Percentiles rank a stretch among this genome's conserved stretches.
These are phyloP conservation scores for Trichophyton rubrum DNA, from an alignment of 2,329 filamentous ascomycete species.

Conservation along the genomic window DNA sequence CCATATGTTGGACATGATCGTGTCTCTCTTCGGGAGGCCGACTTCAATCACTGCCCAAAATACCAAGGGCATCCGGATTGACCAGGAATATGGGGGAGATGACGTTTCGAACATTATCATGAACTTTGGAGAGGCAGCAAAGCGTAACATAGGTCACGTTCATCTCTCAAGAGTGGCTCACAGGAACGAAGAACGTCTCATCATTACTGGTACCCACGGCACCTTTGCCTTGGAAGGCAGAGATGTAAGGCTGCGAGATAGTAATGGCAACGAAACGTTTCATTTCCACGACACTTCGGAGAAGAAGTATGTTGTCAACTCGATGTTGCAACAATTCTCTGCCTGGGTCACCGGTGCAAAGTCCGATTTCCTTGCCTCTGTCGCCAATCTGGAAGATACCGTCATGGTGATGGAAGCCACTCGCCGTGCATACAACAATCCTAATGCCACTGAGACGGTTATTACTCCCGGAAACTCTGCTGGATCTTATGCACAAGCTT, in stretches of 20 bases:
- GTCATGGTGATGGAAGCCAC: not conserved
- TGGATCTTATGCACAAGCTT: not conserved
- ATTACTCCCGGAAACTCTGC: not conserved
- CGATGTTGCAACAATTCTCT: not conserved
- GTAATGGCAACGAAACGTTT: not conserved
- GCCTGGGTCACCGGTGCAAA: not conserved
- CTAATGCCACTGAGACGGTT: not conserved
- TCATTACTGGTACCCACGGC: not conserved
- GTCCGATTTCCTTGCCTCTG: not conserved
- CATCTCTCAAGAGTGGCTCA: not conserved
- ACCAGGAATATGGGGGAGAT: not conserved
- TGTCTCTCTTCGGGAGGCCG: not conserved
- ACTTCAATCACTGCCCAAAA: not conserved
- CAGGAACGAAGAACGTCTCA: not conserved
- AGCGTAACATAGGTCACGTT: not conserved
- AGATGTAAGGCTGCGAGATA: not conserved
- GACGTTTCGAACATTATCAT: not conserved
- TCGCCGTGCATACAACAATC: not conserved
- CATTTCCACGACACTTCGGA: not conserved
- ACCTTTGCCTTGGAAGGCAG: not conserved
- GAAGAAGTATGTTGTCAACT: not conserved
- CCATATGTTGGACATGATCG: not conserved
- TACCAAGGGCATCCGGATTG: not conserved
- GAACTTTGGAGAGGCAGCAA: not conserved
- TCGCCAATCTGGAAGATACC: not conserved